These are phyloP conservation scores for Pluteus cervinus DNA, from an alignment of 768 basidiomycete species.

Conservation along the genomic window DNA sequence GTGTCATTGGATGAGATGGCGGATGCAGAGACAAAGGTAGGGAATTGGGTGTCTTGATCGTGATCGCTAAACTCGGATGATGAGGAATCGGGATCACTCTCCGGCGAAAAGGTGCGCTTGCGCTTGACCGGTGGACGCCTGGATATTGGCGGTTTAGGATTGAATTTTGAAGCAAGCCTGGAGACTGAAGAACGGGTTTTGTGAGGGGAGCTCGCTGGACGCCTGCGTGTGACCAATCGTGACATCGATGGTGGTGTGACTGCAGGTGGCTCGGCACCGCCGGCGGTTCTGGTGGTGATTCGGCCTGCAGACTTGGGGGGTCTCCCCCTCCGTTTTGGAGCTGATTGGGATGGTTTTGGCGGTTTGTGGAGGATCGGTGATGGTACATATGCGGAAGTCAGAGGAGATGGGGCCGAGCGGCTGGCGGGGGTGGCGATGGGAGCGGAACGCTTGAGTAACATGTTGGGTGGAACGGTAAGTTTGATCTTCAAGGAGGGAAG, in stretches of 20 bases:
- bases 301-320: conserved; percentile 37
- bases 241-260: no score
- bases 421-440: conserved; percentile 6
- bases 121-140: no score
- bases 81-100: no score
- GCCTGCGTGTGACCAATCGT: no score
- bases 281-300: no score
- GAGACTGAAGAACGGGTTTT: no score
- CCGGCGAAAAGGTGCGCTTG: no score
- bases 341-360: conserved; percentile 11
- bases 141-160: no score
- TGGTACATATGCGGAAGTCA: neutral
- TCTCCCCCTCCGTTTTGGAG: conserved; percentile 48
- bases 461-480: conserved; percentile 55
- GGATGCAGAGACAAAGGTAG: conserved; percentile 66
- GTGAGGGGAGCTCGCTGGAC: no score
- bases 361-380: conserved; percentile 9
- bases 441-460: conserved; percentile 38
- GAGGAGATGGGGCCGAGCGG: conserved; percentile 3
- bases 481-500: conserved; percentile 67
- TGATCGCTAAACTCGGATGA: no score
- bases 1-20: conserved; percentile 36
- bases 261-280: no score
- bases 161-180: no score
- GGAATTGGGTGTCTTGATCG: conserved; percentile 30